Evolutionary conservation across 805 yeast species (phyloP).

Genomic region (Teunomyces aglyptinius): DNA sequence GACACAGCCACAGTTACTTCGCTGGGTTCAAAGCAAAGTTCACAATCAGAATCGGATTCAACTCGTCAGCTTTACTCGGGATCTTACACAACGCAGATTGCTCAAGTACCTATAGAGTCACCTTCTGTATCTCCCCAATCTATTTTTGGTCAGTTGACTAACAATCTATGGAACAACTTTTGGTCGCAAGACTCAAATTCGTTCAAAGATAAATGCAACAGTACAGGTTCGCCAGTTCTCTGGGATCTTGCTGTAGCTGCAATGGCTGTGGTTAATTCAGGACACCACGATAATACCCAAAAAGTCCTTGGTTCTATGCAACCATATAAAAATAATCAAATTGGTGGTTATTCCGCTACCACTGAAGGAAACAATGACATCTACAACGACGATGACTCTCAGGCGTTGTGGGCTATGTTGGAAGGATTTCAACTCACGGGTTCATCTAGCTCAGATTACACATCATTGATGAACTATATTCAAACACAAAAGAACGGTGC

Average conservation of each 20-base stretch:
- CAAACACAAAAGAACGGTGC: conserved; percentile 16
- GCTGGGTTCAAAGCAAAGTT: not conserved
- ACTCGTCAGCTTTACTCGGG: not conserved
- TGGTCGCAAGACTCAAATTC: conserved; percentile 10
- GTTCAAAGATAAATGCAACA: conserved; percentile 16
- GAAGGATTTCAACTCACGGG: conserved; percentile 18
- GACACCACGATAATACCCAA: conserved; percentile 12
- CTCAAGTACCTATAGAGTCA: conserved; percentile 7
- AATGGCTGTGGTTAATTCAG: conserved; percentile 15
- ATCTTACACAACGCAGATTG: not conserved
- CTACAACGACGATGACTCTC: conserved; percentile 30
- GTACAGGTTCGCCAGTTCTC: conserved; percentile 14
- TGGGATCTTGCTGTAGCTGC: conserved; percentile 28
- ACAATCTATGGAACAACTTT: conserved; percentile 12
- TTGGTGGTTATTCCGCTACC: conserved; percentile 24
- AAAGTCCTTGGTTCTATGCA: conserved; percentile 12
- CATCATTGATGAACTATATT: conserved; percentile 13
- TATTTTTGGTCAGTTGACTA: conserved; percentile 9
- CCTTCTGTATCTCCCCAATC: conserved; percentile 14
- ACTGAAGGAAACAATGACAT: conserved; percentile 21
- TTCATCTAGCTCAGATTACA: conserved; percentile 13
- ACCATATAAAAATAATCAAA: conserved; percentile 16
- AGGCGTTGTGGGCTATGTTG: conserved; percentile 24
- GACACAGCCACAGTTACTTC: too few relatives aligned
- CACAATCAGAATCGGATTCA: not conserved